A percentile compares a stretch with the other conserved stretches of the same genome.
Evolutionary conservation across 108 stramenopile genomes (phyloP).

Genomic region (Licmophora abbreviata): DNA sequence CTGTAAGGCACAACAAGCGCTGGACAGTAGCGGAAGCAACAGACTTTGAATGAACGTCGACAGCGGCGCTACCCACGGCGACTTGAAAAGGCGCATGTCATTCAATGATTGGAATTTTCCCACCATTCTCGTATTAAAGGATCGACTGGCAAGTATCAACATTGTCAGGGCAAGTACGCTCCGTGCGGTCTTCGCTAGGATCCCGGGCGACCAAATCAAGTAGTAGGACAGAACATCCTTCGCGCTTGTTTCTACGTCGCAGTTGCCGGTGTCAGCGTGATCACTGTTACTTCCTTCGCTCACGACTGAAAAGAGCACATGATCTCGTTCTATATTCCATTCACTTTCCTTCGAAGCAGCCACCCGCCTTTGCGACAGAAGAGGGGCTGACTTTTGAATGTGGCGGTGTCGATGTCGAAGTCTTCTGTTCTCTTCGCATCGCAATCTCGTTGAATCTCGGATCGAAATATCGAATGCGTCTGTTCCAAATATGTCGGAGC

Average conservation of each 20-base stretch:
- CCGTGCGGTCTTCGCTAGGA: neutral
- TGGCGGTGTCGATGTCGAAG: too few species aligned
- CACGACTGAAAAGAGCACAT: neutral
- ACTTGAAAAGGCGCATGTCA: neutral
- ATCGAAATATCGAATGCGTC: too few species aligned
- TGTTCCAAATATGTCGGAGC: too few species aligned
- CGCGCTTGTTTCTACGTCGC: neutral
- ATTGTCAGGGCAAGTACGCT: neutral
- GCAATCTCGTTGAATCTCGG: too few species aligned
- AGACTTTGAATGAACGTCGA: slow-evolving; percentile 16
- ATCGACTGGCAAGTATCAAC: neutral
- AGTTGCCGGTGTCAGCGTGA: neutral
- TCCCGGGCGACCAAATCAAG: neutral
- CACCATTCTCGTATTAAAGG: neutral
- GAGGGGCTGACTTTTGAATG: too few species aligned
- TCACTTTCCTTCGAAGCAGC: too few species aligned
- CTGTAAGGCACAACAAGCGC: slow-evolving; percentile 77
- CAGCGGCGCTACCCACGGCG: neutral
- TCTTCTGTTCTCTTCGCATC: too few species aligned
- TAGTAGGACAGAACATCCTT: slow-evolving; percentile 1
- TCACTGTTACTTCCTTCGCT: neutral
- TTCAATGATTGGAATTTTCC: neutral
- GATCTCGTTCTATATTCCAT: neutral
- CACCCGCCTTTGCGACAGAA: too few species aligned
- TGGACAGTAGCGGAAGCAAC: slow-evolving; percentile 51